phyloP scores from a whole-genome alignment of 2,329 filamentous ascomycete species.

The Allantophomopsis lycopodina region DNA sequence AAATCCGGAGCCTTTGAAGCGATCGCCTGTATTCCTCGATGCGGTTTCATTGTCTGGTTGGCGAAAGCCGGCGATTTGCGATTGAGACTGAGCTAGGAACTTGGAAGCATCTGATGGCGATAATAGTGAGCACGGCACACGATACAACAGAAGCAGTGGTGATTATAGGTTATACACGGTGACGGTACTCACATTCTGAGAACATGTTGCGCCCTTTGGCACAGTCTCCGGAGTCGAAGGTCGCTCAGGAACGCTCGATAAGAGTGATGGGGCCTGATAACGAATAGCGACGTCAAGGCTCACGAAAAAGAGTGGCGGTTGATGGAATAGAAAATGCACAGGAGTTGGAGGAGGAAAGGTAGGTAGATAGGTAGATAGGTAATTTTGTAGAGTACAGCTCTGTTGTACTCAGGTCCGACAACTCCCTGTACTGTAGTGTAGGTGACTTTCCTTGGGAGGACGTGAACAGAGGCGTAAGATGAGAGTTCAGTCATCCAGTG shows the following conservation, averaged over 20 bases:
- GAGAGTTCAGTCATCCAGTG: no score
- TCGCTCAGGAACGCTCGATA: no score
- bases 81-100: constrained; percentile 94
- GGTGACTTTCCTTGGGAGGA: no score
- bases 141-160: not conserved
- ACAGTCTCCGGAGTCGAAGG: not conserved
- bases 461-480: no score
- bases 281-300: not conserved
- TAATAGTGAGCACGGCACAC: not conserved
- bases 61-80: constrained; percentile 63
- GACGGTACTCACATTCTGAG: constrained; percentile 65
- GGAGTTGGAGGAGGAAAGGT: no score
- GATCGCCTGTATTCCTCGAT: constrained; percentile 19
- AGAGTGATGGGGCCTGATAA: not conserved
- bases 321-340: no score
- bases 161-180: not conserved
- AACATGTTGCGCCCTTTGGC: constrained; percentile 43
- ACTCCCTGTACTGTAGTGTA: no score
- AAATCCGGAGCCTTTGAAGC: constrained; percentile 14
- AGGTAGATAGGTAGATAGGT: no score
- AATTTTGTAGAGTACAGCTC: no score
- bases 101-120: constrained; percentile 68
- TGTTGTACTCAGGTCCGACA: no score
- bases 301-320: no score
- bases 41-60: constrained; percentile 35